phyloP scores from a whole-genome alignment of 129 eudicot genomes.

The Solidago caesia region DNA sequence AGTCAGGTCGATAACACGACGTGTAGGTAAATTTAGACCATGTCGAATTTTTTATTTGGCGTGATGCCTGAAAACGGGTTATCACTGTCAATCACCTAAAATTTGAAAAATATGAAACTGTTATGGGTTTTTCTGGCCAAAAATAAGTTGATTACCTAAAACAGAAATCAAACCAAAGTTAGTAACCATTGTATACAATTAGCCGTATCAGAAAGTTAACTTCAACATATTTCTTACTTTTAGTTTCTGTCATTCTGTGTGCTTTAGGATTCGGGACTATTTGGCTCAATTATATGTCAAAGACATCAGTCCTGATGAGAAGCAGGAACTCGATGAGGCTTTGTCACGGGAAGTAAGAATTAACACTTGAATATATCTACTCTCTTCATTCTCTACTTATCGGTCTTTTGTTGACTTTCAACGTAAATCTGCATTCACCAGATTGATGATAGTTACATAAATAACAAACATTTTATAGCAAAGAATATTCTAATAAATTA shows the following conservation, averaged over 20 bases:
- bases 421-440: neutral
- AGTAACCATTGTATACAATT: neutral
- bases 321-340: conserved; percentile 87
- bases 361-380: neutral
- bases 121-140: too few relatives aligned
- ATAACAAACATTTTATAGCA: too few relatives aligned
- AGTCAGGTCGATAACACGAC: too few relatives aligned
- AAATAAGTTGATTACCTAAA: neutral
- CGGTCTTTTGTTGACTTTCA: conserved; percentile 2
- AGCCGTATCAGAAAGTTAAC: conserved; percentile 35
- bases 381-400: too few relatives aligned
- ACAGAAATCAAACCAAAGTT: neutral
- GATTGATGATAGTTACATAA: neutral
- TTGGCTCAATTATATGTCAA: conserved; percentile 69
- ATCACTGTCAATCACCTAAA: too few relatives aligned
- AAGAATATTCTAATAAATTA: too few relatives aligned
- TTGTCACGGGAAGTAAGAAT: conserved; percentile 76
- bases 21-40: too few relatives aligned
- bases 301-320: conserved; percentile 85
- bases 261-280: conserved; percentile 70
- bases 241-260: neutral
- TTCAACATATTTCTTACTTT: conserved; percentile 15
- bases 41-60: too few relatives aligned
- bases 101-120: too few relatives aligned
- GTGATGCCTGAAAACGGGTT: too few relatives aligned